A percentile compares a stretch with the other conserved stretches of the same genome.
Conservation (phyloP, 2,329 filamentous ascomycete genomes). For the Teratosphaeria zuluensis region DNA sequence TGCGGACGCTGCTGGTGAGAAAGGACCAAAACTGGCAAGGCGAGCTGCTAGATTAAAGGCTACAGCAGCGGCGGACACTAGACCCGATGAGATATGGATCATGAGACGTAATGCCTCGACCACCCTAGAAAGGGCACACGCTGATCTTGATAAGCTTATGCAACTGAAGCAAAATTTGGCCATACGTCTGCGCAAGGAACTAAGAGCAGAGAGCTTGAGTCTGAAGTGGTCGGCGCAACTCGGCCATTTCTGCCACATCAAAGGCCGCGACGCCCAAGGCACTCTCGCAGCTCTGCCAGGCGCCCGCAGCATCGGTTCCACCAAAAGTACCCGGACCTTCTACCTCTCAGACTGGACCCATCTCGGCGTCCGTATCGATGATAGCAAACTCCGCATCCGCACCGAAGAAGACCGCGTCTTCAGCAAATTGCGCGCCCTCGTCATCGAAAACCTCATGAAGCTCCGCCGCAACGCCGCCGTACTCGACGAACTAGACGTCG, state of each 20-base stretch:
- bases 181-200: conserved; percentile 49
- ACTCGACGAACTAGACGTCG: conserved; percentile 86
- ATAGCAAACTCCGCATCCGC: conserved; percentile 65
- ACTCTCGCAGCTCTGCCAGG: conserved; percentile 33
- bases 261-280: conserved; percentile 59
- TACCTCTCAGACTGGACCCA: conserved; percentile 75
- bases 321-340: conserved; percentile 76
- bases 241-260: conserved; percentile 85
- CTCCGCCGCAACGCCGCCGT: conserved; percentile 84
- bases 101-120: conserved; percentile 58
- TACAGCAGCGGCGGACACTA: conserved; percentile 8
- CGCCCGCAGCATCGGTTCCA: conserved; percentile 58
- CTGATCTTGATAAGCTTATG: conserved; percentile 50
- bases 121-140: conserved; percentile 57
- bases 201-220: conserved; percentile 51
- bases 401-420: conserved; percentile 79
- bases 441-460: conserved; percentile 73
- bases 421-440: conserved; percentile 58
- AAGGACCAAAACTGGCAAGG: conserved; percentile 25
- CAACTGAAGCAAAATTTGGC: conserved; percentile 53
- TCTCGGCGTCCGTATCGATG: conserved; percentile 71
- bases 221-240: conserved; percentile 80
- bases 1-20: conserved; percentile 53
- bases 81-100: conserved; percentile 47
- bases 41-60: conserved; percentile 11